Conservation (phyloP, 148 eudicot genomes). For the Rhododendron kiyosumense region DNA sequence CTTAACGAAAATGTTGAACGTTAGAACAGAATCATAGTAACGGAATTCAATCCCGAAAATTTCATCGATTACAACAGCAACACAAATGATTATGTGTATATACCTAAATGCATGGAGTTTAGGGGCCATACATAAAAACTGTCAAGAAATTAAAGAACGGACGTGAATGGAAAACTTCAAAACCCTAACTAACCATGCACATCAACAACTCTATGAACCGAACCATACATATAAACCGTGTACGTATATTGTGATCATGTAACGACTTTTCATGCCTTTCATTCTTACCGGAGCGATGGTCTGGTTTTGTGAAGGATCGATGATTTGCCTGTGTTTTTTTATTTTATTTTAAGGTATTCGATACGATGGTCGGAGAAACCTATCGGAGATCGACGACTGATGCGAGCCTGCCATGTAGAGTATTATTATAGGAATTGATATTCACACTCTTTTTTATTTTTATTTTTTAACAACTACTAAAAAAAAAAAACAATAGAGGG, state of each 20-base stretch:
- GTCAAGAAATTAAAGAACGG: background rate
- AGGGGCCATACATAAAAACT: background rate
- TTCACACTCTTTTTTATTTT: too few species aligned
- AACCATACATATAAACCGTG: background rate
- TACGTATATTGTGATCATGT: background rate
- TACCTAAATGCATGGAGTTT: background rate
- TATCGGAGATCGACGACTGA: background rate
- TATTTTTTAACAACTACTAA: too few species aligned
- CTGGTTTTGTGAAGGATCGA: background rate
- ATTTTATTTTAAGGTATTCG: background rate
- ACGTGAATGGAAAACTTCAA: background rate
- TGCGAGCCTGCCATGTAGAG: background rate
- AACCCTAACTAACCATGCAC: background rate
- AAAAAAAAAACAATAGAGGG: too few species aligned
- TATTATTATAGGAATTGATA: too few species aligned
- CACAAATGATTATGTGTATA: background rate
- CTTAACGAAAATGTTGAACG: background rate
- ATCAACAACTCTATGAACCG: background rate
- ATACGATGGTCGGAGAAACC: background rate
- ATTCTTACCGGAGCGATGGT: background rate
- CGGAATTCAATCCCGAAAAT: background rate
- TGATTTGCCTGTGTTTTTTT: background rate
- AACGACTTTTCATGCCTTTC: background rate
- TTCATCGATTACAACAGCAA: background rate
- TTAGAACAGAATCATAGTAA: too few species aligned